A percentile compares a stretch with the other conserved stretches of the same genome.
These are phyloP conservation scores for Cucumis hystrix DNA, from an alignment of 306 rosid genomes.

Conservation along the genomic window DNA sequence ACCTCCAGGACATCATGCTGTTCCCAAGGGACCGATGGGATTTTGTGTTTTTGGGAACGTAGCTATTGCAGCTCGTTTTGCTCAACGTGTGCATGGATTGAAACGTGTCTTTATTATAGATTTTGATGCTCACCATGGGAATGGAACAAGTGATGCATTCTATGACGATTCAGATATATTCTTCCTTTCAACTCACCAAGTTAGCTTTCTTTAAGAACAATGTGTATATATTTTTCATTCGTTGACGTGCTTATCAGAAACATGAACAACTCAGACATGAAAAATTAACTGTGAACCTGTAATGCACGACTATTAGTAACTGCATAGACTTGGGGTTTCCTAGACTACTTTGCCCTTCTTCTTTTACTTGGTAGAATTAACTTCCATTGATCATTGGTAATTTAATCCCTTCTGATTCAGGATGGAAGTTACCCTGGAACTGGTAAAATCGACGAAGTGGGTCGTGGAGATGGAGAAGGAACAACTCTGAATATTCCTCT, in stretches of 20 bases:
- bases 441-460: conserved; percentile 73
- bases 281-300: neutral
- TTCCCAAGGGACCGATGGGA: conserved; percentile 90
- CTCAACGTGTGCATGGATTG: conserved; percentile 70
- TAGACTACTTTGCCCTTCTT: neutral
- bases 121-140: conserved; percentile 92
- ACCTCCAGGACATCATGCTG: conserved; percentile 98
- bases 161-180: conserved; percentile 75
- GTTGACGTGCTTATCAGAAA: neutral
- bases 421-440: conserved; percentile 97
- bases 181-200: conserved; percentile 94
- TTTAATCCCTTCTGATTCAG: conserved; percentile 21
- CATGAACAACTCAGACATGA: neutral
- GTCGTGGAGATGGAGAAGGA: conserved; percentile 80
- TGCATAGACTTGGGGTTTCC: neutral
- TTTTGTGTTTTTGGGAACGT: conserved; percentile 88
- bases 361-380: neutral
- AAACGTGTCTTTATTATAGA: conserved; percentile 81
- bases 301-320: neutral
- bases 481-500: conserved; percentile 80
- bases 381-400: neutral
- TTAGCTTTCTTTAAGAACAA: conserved; percentile 25
- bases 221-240: neutral
- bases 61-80: conserved; percentile 87
- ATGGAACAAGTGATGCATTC: conserved; percentile 93